Conservation (phyloP, 164 flowering plant genomes). For the Stephania yunnanensis region DNA sequence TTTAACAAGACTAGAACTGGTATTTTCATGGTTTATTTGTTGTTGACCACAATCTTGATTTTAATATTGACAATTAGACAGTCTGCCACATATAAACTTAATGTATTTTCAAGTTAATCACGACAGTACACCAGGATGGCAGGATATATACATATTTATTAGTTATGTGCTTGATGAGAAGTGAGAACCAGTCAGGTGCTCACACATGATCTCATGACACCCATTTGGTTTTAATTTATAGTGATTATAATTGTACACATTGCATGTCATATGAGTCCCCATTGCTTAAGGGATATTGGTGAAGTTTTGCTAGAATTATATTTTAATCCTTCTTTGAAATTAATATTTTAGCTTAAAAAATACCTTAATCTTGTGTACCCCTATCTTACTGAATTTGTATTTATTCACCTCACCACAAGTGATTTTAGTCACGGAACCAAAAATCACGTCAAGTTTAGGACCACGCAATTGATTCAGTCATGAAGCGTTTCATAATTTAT, state of each 20-base stretch:
- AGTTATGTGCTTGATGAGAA: too few relatives aligned
- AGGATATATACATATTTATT: too few relatives aligned
- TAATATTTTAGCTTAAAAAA: neutral
- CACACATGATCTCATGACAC: neutral
- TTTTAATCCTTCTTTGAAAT: neutral
- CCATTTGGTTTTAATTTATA: neutral
- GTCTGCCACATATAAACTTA: neutral
- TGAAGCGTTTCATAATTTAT: too few relatives aligned
- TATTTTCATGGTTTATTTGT: too few relatives aligned
- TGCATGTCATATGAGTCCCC: neutral
- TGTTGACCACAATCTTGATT: neutral
- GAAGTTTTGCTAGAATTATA: neutral
- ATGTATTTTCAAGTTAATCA: neutral
- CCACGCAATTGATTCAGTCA: too few relatives aligned
- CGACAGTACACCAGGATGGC: neutral
- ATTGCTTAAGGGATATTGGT: neutral
- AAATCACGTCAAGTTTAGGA: neutral
- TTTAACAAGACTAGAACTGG: neutral
- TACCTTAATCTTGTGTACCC: neutral
- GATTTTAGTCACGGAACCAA: neutral
- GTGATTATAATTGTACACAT: neutral
- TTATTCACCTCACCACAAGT: too few relatives aligned
- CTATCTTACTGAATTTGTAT: too few relatives aligned
- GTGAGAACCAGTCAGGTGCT: neutral
- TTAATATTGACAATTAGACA: too few relatives aligned